A percentile compares a stretch with the other conserved stretches of the same genome.
Evolutionary conservation across 805 yeast genomes (phyloP).

Genomic region (Candida khao-thaluensis): DNA sequence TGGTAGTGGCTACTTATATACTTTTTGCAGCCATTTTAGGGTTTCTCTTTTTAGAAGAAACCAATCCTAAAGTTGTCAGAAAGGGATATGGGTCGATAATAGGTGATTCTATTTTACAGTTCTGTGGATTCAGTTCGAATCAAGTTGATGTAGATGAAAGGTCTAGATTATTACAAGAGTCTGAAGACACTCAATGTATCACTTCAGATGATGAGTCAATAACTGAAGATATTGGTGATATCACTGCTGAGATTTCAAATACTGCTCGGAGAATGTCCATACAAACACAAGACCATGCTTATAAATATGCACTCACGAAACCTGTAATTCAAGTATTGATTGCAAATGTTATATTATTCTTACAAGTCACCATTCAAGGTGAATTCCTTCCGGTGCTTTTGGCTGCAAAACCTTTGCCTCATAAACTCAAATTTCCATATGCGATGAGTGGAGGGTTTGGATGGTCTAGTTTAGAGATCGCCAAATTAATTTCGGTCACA

Average conservation of each 20-base stretch:
- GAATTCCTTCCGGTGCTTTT: conserved; percentile 35
- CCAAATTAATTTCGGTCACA: conserved; percentile 32
- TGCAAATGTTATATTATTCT: conserved; percentile 31
- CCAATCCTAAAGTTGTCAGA: conserved; percentile 22
- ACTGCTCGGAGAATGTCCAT: conserved; percentile 12
- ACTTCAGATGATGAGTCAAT: conserved; percentile 8
- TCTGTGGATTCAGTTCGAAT: conserved; percentile 20
- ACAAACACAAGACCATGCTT: conserved; percentile 5
- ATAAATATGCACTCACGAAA: conserved; percentile 22
- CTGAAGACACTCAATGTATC: neutral
- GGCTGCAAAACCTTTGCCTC: conserved; percentile 11
- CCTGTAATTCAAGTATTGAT: conserved; percentile 28
- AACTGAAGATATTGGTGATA: neutral
- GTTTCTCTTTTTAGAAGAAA: conserved; percentile 34
- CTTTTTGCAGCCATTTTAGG: conserved; percentile 24
- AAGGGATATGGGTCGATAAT: conserved; percentile 29
- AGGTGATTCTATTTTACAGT: conserved; percentile 27
- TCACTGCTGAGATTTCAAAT: conserved; percentile 18
- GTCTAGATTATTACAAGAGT: neutral
- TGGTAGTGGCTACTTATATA: conserved; percentile 29
- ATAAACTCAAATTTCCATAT: conserved; percentile 26
- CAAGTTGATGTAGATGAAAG: neutral
- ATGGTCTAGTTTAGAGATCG: conserved; percentile 25
- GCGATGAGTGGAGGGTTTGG: conserved; percentile 35
- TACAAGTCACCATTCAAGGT: conserved; percentile 28